phyloP scores from a whole-genome alignment of 768 basidiomycete genomes.

The Mycena kentingensis region DNA sequence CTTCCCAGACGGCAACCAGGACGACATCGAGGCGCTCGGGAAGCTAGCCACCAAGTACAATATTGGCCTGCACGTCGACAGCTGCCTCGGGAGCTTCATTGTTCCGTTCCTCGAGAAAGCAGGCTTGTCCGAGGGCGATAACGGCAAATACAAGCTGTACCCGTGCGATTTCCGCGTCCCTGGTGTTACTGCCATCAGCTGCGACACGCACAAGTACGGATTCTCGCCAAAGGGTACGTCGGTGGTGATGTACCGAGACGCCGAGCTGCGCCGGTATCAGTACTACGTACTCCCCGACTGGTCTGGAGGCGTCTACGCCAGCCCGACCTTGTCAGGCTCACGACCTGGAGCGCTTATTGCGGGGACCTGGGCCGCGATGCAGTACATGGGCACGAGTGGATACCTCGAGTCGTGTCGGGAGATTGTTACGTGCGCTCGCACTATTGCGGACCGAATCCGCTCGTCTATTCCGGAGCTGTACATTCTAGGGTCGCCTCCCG shows the following conservation, averaged over 20 bases:
- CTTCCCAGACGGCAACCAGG: conserved; percentile 85
- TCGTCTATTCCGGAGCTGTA: conserved; percentile 79
- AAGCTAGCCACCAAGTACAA: conserved; percentile 72
- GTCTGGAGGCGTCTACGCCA: conserved; percentile 89
- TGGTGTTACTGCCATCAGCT: conserved; percentile 93
- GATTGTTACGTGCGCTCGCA: conserved; percentile 76
- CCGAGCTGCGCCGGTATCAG: conserved; percentile 75
- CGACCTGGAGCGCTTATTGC: conserved; percentile 91
- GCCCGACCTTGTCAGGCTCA: conserved; percentile 87
- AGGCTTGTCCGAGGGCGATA: conserved; percentile 62
- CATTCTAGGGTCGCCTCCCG: conserved; percentile 85
- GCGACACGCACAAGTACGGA: conserved; percentile 97
- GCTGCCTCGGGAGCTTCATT: conserved; percentile 92
- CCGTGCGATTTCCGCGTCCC: conserved; percentile 90
- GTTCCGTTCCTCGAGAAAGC: conserved; percentile 87
- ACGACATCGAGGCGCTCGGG: conserved; percentile 80
- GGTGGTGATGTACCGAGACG: conserved; percentile 90
- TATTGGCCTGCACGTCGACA: conserved; percentile 91
- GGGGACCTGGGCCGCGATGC: conserved; percentile 96
- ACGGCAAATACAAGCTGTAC: conserved; percentile 56
- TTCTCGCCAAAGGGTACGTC: conserved; percentile 96
- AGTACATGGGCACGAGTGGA: conserved; percentile 87
- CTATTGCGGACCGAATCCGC: conserved; percentile 67
- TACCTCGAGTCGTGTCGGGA: conserved; percentile 83
- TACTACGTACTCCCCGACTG: conserved; percentile 85